Percentiles rank a stretch among this genome's conserved stretches.
Evolutionary conservation across 2,329 filamentous ascomycete species (phyloP).

Genomic region (Pseudogymnoascus sp.): DNA sequence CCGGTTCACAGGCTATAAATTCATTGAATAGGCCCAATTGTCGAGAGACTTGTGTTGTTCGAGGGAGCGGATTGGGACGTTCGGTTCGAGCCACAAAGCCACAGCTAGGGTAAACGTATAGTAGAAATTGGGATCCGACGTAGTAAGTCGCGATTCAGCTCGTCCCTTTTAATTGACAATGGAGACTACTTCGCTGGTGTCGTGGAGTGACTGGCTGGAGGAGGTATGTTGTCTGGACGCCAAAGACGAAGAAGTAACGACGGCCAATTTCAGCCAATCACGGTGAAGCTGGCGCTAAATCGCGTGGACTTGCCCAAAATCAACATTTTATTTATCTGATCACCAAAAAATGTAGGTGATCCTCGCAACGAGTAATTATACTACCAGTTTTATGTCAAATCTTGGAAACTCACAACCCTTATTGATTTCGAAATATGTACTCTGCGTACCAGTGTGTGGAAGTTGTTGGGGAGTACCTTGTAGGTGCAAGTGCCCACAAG

Average conservation of each 20-base stretch:
- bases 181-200: neutral
- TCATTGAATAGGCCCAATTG: neutral
- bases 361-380: neutral
- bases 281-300: neutral
- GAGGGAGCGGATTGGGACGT: neutral
- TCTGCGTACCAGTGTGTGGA: constrained; percentile 60
- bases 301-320: constrained; percentile 7
- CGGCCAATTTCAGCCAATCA: neutral
- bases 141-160: neutral
- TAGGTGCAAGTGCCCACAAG: constrained; percentile 66
- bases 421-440: constrained; percentile 31
- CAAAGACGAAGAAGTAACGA: neutral
- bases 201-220: neutral
- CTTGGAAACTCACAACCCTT: neutral
- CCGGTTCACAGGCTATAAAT: too few species aligned
- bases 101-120: neutral
- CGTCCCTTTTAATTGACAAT: neutral
- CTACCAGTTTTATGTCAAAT: neutral
- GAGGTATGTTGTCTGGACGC: neutral
- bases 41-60: neutral
- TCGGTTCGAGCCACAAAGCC: neutral
- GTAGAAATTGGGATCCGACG: neutral
- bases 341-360: neutral
- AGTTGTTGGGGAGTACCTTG: constrained; percentile 49
- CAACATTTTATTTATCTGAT: neutral